phyloP scores from a whole-genome alignment of 768 basidiomycete species.

The Hysterangium stoloniferum region DNA sequence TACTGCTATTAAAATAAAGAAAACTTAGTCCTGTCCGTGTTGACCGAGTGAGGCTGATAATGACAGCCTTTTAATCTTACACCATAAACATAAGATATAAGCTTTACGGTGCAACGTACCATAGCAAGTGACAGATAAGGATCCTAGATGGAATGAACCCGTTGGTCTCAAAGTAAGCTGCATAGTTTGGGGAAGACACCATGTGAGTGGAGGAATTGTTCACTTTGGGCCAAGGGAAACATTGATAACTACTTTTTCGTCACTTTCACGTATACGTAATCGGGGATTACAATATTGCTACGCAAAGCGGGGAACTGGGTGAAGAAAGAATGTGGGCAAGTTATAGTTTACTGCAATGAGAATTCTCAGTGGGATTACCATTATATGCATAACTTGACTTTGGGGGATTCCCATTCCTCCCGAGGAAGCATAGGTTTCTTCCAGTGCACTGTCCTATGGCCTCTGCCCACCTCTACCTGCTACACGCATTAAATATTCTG shows the following conservation, averaged over 20 bases:
- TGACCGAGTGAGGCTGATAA: too few species aligned
- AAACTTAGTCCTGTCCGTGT: too few species aligned
- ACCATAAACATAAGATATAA: too few species aligned
- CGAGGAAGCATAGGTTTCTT: slow-evolving; percentile 70
- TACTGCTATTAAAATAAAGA: too few species aligned
- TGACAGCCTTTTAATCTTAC: too few species aligned
- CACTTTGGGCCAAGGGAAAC: slow-evolving; percentile 77
- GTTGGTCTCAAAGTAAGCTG: slow-evolving; percentile 9
- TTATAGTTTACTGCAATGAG: slow-evolving; percentile 42
- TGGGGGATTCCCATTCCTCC: slow-evolving; percentile 43
- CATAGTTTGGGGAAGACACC: too few species aligned
- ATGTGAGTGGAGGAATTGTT: slow-evolving; percentile 89
- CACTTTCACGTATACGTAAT: slow-evolving; percentile 76
- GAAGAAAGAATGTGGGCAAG: slow-evolving; percentile 89
- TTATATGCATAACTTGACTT: too few species aligned
- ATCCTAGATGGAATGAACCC: slow-evolving; percentile 46
- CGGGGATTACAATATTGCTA: slow-evolving; percentile 75
- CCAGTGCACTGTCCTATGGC: slow-evolving; percentile 81
- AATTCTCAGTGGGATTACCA: too few species aligned
- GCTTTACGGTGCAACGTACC: too few species aligned
- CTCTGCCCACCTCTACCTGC: slow-evolving; percentile 76
- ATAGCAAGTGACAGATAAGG: slow-evolving; percentile 90
- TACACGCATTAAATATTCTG: slow-evolving; percentile 56
- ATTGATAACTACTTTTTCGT: slow-evolving; percentile 63
- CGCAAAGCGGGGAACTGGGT: slow-evolving; percentile 74